These are phyloP conservation scores for Volutella citrinella DNA, from an alignment of 2,329 filamentous ascomycete species.

Conservation along the genomic window DNA sequence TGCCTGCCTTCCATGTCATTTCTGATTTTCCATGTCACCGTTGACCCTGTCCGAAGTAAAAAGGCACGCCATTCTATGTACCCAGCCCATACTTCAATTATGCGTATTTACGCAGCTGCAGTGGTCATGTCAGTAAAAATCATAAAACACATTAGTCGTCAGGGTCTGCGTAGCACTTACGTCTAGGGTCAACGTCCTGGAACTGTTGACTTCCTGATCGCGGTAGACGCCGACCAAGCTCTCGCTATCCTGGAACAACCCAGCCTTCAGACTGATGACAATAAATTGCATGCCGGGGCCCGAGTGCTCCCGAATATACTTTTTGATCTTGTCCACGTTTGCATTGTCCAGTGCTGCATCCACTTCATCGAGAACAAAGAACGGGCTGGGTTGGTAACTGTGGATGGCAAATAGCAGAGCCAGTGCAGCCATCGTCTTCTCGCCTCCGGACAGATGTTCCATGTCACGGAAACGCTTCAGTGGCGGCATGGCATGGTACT, in stretches of 20 bases:
- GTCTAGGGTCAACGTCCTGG: conserved; percentile 88
- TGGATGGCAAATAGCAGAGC: conserved; percentile 97
- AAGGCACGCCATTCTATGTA: too few species aligned
- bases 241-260: conserved; percentile 94
- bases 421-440: conserved; percentile 97
- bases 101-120: conserved; percentile 36
- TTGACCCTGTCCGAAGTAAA: too few species aligned
- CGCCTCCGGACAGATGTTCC: conserved; percentile 95
- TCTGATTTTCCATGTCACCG: too few species aligned
- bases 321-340: conserved; percentile 93
- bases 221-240: conserved; percentile 93
- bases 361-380: conserved; percentile 97
- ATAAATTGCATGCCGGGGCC: conserved; percentile 99
- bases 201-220: conserved; percentile 91
- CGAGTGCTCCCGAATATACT: conserved; percentile 91
- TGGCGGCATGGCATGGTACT: conserved; percentile 98
- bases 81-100: too few species aligned
- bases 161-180: too few species aligned
- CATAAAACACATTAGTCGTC: too few species aligned
- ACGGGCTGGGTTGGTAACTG: conserved; percentile 90
- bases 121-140: too few species aligned
- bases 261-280: conserved; percentile 93
- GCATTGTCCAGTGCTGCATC: conserved; percentile 98
- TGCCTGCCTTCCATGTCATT: too few species aligned
- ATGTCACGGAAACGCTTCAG: conserved; percentile 98